These are phyloP conservation scores for Takashimella koratensis DNA, from an alignment of 1,284 basidiomycete genomes.

Conservation along the genomic window DNA sequence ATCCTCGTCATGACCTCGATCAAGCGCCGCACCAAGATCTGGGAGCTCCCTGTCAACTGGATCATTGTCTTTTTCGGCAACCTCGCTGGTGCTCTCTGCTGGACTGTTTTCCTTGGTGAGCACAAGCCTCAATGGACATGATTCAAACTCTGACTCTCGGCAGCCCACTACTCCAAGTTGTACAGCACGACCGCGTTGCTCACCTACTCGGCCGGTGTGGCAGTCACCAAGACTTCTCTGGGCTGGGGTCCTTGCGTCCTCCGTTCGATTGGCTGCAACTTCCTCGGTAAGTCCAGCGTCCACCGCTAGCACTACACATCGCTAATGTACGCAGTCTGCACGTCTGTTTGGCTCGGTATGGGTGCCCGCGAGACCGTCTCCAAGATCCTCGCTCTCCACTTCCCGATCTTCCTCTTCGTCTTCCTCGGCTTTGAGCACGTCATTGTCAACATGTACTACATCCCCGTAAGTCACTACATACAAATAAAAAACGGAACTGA, in stretches of 20 bases:
- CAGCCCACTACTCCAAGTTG: slow-evolving; percentile 23
- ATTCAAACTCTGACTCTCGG: neutral
- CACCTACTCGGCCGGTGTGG: slow-evolving; percentile 15
- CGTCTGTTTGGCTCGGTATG: slow-evolving; percentile 41
- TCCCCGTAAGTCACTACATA: slow-evolving; percentile 24
- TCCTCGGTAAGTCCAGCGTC: slow-evolving; percentile 26
- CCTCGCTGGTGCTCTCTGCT: slow-evolving; percentile 40
- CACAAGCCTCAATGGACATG: neutral
- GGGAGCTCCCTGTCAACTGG: slow-evolving; percentile 36
- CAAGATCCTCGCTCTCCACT: slow-evolving; percentile 41
- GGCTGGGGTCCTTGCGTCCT: slow-evolving; percentile 35
- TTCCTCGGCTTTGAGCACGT: slow-evolving; percentile 45
- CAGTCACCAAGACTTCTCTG: slow-evolving; percentile 22
- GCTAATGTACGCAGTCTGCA: no score
- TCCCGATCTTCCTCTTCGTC: slow-evolving; percentile 46
- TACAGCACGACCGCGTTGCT: slow-evolving; percentile 16
- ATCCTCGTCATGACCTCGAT: slow-evolving; percentile 24
- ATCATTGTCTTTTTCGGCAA: slow-evolving; percentile 46
- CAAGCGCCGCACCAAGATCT: slow-evolving; percentile 16
- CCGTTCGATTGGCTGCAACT: slow-evolving; percentile 47
- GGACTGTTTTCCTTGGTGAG: slow-evolving; percentile 33
- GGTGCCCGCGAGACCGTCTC: slow-evolving; percentile 35
- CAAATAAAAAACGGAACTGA: neutral
- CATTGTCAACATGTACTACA: slow-evolving; percentile 44
- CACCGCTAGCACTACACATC: neutral